Evolutionary conservation across 495 filamentous ascomycete genomes (phyloP), one percentile per base, ranked within the genome.

Genomic region (Penicillium goetzii): DNA sequence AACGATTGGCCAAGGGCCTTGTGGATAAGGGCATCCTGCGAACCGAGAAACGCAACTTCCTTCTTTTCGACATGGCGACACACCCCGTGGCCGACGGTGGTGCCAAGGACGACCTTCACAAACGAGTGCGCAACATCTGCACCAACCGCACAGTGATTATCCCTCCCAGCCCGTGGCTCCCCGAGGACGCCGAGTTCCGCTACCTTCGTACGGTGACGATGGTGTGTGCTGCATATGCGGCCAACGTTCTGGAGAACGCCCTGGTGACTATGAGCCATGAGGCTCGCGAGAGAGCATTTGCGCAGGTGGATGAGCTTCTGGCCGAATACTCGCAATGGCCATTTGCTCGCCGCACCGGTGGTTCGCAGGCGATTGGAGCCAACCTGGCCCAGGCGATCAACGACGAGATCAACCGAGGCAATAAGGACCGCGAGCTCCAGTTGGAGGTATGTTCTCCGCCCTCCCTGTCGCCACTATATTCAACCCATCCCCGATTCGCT

Each of bases 31-130:
- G 95, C 58, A 97, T 99, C 75, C 86, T 99, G 53, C 91, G 95
- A 69, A 99, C 95, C 60, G 95, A 99, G 78, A 99, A 99, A 81
- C 91, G 92, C 74, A 99, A 99, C 80, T 99, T 99, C 79, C 85
- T 99, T 67, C 90, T 99, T 57, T 99, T 99, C 80, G 95, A 99
- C 80, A 99, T 99, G 95, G 95, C 95, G 14, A 99, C 95, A 49
- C 95, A 98, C 75, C 95, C 95, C n/a, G 93, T 99, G 32, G 95
- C 92, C 62, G 95, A 98, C 74, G 90, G 92, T 63, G 94, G 93
- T 68, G 95, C 95, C 57, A 99, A 99, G 80, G 95, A 99, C 67
- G 95, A 99, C 79, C 92, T 99, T 67, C 87, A 94, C 68, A 86
- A 90, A 70, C 89, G 95, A 63, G 95, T 97, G 58, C 89, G 95